Evolutionary conservation across 140 eudicot species (phyloP).

Genomic region (Eryngium alpinum): DNA sequence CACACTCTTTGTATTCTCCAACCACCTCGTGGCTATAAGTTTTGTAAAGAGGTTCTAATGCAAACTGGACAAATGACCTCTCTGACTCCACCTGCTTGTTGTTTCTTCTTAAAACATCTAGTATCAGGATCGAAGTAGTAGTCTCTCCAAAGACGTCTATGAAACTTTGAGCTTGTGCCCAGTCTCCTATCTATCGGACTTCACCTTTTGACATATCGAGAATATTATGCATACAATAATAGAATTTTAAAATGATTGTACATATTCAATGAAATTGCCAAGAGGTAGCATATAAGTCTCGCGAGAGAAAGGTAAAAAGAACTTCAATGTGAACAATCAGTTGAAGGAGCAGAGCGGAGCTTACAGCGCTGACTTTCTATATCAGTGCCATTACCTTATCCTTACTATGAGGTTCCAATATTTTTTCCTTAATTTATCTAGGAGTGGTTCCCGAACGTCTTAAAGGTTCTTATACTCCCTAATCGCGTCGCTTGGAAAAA

Average conservation of each 20-base stretch:
- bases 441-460: not conserved
- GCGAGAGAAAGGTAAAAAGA: no score
- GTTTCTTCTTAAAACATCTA: constrained; percentile 69
- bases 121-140: constrained; percentile 64
- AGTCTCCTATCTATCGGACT: no score
- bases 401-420: not conserved
- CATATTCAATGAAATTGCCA: no score
- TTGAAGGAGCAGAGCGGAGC: no score
- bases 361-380: no score
- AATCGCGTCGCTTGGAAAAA: not conserved
- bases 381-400: not conserved
- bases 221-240: no score
- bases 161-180: constrained; percentile 76
- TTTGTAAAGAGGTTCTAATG: constrained; percentile 90
- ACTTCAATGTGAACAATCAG: no score
- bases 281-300: no score
- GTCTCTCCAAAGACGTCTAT: constrained; percentile 95
- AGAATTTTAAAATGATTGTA: no score
- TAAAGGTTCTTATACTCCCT: not conserved
- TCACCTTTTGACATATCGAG: no score
- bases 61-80: constrained; percentile 90
- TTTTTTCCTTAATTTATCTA: not conserved
- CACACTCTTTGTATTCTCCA: constrained; percentile 96
- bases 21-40: constrained; percentile 93
- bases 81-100: constrained; percentile 74